Conservation (phyloP, 371 early-diverging fungal species). For the Mortierella sp. region DNA sequence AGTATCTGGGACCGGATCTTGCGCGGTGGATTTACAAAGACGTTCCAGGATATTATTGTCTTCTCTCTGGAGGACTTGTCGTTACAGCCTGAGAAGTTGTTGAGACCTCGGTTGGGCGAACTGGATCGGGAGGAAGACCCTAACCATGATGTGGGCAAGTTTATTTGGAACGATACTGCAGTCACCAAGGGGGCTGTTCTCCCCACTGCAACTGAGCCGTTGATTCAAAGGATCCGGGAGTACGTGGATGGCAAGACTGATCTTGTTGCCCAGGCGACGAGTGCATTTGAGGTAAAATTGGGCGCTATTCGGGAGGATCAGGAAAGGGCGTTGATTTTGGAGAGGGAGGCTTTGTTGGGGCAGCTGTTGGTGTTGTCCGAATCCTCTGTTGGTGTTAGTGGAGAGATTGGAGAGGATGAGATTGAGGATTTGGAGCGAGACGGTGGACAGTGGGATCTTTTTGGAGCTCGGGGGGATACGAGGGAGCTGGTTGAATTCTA, state of each 20-base stretch:
- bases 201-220: constrained; percentile 39
- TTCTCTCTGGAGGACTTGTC: constrained; percentile 47
- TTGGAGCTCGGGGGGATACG: constrained; percentile 34
- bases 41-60: constrained; percentile 60
- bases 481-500: constrained; percentile 31
- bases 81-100: constrained; percentile 55
- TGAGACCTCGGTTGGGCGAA: constrained; percentile 59
- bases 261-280: constrained; percentile 31
- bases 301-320: constrained; percentile 41
- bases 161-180: constrained; percentile 39
- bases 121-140: constrained; percentile 37
- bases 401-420: constrained; percentile 27
- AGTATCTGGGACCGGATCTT: constrained; percentile 63
- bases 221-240: constrained; percentile 43
- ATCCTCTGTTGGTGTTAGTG: background rate
- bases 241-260: constrained; percentile 51
- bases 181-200: constrained; percentile 21
- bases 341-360: constrained; percentile 20
- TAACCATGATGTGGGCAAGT: constrained; percentile 47
- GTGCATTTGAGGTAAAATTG: constrained; percentile 31
- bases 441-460: constrained; percentile 30
- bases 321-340: constrained; percentile 28
- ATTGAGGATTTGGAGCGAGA: constrained; percentile 22
- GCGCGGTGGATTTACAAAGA: constrained; percentile 57
- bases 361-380: background rate